These are phyloP conservation scores for Cubamyces lactineus DNA, from an alignment of 768 basidiomycete species.

Conservation along the genomic window DNA sequence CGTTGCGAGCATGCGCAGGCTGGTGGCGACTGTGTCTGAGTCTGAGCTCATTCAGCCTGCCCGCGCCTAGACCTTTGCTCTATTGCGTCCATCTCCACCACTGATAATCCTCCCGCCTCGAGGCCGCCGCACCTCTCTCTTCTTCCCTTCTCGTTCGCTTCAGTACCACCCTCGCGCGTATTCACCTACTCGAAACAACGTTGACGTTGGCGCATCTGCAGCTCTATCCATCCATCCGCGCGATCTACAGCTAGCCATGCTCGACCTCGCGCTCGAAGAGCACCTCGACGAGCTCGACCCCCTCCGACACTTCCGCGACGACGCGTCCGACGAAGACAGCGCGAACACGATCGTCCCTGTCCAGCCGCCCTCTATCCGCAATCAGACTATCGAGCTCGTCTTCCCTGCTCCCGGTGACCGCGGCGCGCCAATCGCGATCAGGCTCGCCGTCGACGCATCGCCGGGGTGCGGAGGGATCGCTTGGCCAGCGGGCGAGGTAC, in stretches of 20 bases:
- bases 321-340: slow-evolving; percentile 37
- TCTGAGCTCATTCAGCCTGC: neutral
- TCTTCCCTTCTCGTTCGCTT: neutral
- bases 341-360: slow-evolving; percentile 48
- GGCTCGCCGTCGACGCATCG: slow-evolving; percentile 71
- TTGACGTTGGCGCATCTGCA: no score
- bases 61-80: slow-evolving; percentile 12
- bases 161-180: neutral
- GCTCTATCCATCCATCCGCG: neutral
- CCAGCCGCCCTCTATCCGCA: slow-evolving; percentile 54
- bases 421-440: slow-evolving; percentile 42
- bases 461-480: slow-evolving; percentile 92
- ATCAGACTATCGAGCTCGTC: slow-evolving; percentile 51
- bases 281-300: slow-evolving; percentile 58
- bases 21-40: no score
- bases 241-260: slow-evolving; percentile 11
- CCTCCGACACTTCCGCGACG: slow-evolving; percentile 59
- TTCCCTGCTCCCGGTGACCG: slow-evolving; percentile 43
- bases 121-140: slow-evolving; percentile 2
- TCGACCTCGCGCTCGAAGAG: slow-evolving; percentile 54
- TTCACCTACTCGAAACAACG: no score
- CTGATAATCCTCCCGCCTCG: slow-evolving; percentile 9
- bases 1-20: neutral
- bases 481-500: slow-evolving; percentile 91
- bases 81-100: slow-evolving; percentile 1